These are phyloP conservation scores for Candida koratica DNA, from an alignment of 805 yeast genomes.

Conservation along the genomic window DNA sequence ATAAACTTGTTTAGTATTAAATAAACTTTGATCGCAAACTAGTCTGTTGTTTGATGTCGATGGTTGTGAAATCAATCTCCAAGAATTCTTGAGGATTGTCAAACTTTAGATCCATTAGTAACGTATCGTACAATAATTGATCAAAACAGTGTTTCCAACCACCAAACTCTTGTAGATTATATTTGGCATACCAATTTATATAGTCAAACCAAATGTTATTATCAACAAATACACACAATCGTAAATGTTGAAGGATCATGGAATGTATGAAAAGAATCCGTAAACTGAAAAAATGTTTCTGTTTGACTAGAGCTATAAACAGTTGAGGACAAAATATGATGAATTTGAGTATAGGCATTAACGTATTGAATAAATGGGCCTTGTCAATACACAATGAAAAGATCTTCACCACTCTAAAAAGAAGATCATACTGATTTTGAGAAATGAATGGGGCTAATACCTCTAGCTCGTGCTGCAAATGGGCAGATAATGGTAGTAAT, in stretches of 20 bases:
- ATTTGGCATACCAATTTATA: constrained; percentile 16
- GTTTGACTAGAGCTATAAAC: constrained; percentile 17
- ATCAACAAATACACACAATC: constrained; percentile 17
- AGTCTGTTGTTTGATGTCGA: neutral
- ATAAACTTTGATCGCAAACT: too few species aligned
- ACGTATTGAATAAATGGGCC: constrained; percentile 17
- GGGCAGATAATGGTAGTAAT: constrained; percentile 10
- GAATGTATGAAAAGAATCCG: constrained; percentile 22
- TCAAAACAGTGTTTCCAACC: constrained; percentile 16
- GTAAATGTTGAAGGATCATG: constrained; percentile 14
- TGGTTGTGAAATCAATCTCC: neutral
- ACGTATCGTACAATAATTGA: constrained; percentile 10
- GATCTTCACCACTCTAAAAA: neutral
- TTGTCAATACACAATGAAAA: constrained; percentile 4
- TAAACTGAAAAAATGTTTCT: constrained; percentile 23
- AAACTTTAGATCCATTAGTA: neutral
- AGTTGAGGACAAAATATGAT: constrained; percentile 17
- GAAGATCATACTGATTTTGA: neutral
- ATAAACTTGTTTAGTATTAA: constrained; percentile 38
- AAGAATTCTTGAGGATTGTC: neutral
- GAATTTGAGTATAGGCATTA: constrained; percentile 32
- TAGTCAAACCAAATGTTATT: constrained; percentile 28
- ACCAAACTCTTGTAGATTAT: constrained; percentile 12
- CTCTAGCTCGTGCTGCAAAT: neutral
- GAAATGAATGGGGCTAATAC: too few species aligned